Percentiles rank a stretch among this genome's conserved stretches.
Conservation (phyloP, 2,329 filamentous ascomycete species). For the Phoma sp. region DNA sequence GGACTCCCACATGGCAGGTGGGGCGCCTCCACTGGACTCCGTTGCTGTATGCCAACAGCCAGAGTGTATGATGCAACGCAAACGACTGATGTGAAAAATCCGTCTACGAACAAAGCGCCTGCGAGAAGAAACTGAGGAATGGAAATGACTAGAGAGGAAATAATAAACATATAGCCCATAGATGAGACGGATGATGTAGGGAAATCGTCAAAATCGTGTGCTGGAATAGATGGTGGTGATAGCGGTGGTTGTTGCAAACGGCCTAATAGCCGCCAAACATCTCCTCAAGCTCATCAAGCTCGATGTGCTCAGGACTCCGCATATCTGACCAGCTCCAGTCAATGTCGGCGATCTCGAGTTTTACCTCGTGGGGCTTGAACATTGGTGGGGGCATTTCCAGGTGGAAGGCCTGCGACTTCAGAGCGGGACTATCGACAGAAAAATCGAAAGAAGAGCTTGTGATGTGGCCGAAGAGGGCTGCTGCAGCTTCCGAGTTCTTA, state of each 20-base stretch:
- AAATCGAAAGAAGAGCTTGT: constrained; percentile 50
- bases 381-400: constrained; percentile 43
- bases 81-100: constrained; percentile 34
- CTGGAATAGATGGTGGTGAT: constrained; percentile 18
- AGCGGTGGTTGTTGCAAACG: constrained; percentile 7
- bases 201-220: constrained; percentile 43
- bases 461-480: constrained; percentile 58
- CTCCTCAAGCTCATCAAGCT: constrained; percentile 90
- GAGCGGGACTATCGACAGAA: constrained; percentile 54
- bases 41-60: constrained; percentile 23
- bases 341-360: constrained; percentile 43
- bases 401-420: constrained; percentile 47
- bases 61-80: constrained; percentile 40
- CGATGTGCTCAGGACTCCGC: constrained; percentile 83
- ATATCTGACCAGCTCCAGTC: constrained; percentile 54
- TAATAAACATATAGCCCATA: constrained; percentile 27
- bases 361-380: constrained; percentile 43
- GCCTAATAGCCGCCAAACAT: constrained; percentile 77
- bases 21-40: constrained; percentile 19
- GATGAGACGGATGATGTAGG: constrained; percentile 24
- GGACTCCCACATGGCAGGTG: constrained; percentile 22
- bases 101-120: constrained; percentile 39
- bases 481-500: constrained; percentile 59
- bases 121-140: constrained; percentile 23
- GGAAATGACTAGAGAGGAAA: constrained; percentile 37